Base-by-base conservation (phyloP, 352 stramenopile genomes). In the Globisporangium iwayamae region DNA sequence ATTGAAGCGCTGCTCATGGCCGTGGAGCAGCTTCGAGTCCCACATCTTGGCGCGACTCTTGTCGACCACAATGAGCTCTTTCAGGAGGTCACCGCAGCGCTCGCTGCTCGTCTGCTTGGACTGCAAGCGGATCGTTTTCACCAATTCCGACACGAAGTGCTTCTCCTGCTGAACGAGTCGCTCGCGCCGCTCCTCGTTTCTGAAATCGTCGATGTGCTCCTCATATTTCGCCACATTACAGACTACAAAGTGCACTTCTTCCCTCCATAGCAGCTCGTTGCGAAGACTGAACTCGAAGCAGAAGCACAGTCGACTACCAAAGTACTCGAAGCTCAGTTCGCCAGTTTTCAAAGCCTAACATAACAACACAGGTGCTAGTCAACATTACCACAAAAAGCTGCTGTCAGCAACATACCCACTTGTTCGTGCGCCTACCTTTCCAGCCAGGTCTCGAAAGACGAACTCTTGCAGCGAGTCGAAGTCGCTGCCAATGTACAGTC, bases 61-160 rank as follows among this genome's bases (percentile, higher is more conserved):
- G 38, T 92, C 83, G 8, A 92, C 81, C 8, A 71, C 54, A 14
- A 91, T 74, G 1, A 93, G 71, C 58, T 92, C 85, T 55, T 89
- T 63, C 1, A 93, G 54, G 1, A 93, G 46, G 28, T 85, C 73
- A 3, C 76, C 79, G 3, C 68, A 76, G 14, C 85, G 63, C 43
- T 91, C 76, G 39, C 74, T 86, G 13, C 70, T 87, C 2, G 70
- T 85, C 41, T 84, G 73, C 56, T 87, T 85, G 0, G 77, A 69
- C 58, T 93, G 83, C 68, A 90, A 76, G 2, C 83, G 72, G 28
- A 93, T 67, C 2, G 76, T 91, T 56, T 92, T 92, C 10, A 92
- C 73, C 5, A 91, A 46, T 43, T 93, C 83, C 0, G 85, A 92
- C 0, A 92, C 67, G 38, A 91, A 76, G 39, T 92, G 81, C 2